These are phyloP conservation scores for Salix caprea DNA, from an alignment of 345 rosid genomes.

Conservation along the genomic window DNA sequence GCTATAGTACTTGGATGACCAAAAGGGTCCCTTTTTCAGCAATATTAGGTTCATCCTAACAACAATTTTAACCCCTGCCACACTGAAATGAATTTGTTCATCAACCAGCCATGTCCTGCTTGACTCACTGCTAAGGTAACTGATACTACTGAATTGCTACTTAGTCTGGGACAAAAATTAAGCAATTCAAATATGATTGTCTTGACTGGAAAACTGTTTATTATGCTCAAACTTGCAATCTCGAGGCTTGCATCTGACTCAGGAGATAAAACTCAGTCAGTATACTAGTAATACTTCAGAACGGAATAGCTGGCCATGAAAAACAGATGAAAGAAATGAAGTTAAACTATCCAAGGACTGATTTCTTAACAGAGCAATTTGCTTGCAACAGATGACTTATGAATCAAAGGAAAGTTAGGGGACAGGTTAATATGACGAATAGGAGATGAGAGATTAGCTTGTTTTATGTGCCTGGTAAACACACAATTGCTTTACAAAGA, in stretches of 20 bases:
- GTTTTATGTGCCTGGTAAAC: background rate
- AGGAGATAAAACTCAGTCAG: background rate
- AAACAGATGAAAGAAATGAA: background rate
- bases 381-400: background rate
- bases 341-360: background rate
- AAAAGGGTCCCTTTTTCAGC: no score
- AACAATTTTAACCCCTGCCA: no score
- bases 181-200: background rate
- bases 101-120: no score
- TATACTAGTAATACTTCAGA: background rate
- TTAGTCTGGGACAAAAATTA: no score
- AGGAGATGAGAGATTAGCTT: background rate
- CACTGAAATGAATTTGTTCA: no score
- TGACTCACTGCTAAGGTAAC: no score
- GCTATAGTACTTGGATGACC: no score
- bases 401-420: background rate
- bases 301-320: background rate
- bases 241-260: no score
- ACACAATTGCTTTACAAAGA: background rate
- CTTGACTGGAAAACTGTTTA: background rate
- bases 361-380: no score
- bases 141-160: no score
- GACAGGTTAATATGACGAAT: background rate
- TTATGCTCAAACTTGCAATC: background rate
- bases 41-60: no score